Conservation (phyloP, 192 early-diverging fungal genomes). For the Piromyces finnis region DNA sequence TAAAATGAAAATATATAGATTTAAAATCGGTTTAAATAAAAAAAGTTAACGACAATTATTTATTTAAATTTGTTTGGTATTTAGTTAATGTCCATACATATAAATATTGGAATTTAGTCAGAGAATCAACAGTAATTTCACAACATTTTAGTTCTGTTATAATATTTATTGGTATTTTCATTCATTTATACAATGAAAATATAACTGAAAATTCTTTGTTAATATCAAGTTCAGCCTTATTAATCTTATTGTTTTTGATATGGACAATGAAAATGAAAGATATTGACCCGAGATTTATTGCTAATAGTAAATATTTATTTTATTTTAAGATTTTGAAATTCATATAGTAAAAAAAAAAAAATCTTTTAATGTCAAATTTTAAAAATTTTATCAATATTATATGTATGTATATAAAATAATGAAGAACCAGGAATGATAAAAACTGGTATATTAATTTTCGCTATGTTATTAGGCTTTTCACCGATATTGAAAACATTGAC, state of each 20-base stretch:
- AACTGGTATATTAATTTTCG: slow-evolving; percentile 51
- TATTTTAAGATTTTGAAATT: too few species aligned
- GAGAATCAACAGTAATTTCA: slow-evolving; percentile 54
- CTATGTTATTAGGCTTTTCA: slow-evolving; percentile 62
- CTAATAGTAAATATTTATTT: not conserved
- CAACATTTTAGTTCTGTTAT: slow-evolving; percentile 74
- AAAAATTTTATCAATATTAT: too few species aligned
- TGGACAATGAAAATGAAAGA: not conserved
- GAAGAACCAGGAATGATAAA: slow-evolving; percentile 15
- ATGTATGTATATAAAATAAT: too few species aligned
- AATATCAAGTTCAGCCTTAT: not conserved
- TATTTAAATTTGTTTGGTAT: too few species aligned
- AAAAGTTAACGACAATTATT: too few species aligned
- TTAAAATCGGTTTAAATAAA: too few species aligned
- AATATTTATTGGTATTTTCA: slow-evolving; percentile 80
- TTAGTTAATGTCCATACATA: slow-evolving; percentile 65
- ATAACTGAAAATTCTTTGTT: slow-evolving; percentile 40
- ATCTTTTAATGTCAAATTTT: too few species aligned
- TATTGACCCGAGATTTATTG: not conserved
- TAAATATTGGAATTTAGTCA: slow-evolving; percentile 62
- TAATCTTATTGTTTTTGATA: not conserved
- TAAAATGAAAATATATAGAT: slow-evolving; percentile 11
- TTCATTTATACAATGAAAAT: slow-evolving; percentile 36
- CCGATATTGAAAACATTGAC: slow-evolving; percentile 86
- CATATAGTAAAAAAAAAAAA: too few species aligned